Conservation (phyloP, 805 yeast genomes). For the Debaryomyces tyrocola region DNA sequence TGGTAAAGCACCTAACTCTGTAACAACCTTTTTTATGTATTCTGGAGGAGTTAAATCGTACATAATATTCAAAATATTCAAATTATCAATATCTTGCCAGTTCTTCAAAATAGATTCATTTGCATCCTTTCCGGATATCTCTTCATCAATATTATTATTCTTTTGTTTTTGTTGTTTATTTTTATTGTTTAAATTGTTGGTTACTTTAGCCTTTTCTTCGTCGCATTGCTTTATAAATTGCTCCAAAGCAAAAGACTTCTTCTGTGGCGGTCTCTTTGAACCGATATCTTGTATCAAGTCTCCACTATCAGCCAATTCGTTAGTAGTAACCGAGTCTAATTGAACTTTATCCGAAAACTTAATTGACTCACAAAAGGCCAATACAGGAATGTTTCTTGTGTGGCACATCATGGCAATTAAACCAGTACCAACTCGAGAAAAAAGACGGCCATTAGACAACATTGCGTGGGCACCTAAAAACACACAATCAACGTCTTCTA, state of each 20-base stretch:
- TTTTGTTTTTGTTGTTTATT: conserved; percentile 11
- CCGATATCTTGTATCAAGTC: conserved; percentile 55
- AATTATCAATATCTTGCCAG: conserved; percentile 62
- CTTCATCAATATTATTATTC: conserved; percentile 2
- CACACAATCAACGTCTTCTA: conserved; percentile 86
- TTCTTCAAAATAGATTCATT: conserved; percentile 49
- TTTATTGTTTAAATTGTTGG: conserved; percentile 19
- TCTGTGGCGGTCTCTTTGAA: conserved; percentile 53
- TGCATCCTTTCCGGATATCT: conserved; percentile 15
- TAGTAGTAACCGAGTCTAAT: conserved; percentile 90
- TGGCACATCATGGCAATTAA: conserved; percentile 89
- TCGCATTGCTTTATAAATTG: conserved; percentile 54
- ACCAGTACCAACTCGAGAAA: conserved; percentile 94
- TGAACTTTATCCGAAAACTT: conserved; percentile 95
- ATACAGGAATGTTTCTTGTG: conserved; percentile 85
- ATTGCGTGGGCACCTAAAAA: conserved; percentile 96
- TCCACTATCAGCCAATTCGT: conserved; percentile 83
- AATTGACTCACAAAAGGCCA: conserved; percentile 92
- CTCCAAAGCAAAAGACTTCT: conserved; percentile 63
- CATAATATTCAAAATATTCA: conserved; percentile 79
- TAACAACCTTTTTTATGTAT: conserved; percentile 89
- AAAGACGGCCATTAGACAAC: conserved; percentile 90
- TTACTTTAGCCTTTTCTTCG: conserved; percentile 20
- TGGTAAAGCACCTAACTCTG: conserved; percentile 94
- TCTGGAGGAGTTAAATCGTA: conserved; percentile 95